phyloP scores from a whole-genome alignment of 2,329 filamentous ascomycete species.

The Fusarium subtropicale region DNA sequence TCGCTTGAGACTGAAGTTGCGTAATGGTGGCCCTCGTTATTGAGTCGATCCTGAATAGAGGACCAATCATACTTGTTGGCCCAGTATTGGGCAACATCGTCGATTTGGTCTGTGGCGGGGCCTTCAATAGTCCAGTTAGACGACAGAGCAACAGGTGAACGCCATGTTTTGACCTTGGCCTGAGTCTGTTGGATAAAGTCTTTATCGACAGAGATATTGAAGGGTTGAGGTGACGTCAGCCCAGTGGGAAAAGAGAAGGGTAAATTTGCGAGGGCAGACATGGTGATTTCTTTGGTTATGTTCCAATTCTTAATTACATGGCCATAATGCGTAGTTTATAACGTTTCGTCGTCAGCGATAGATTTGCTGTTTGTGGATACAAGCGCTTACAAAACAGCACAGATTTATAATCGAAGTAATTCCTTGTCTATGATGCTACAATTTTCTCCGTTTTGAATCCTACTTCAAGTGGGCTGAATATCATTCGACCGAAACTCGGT shows the following conservation, averaged over 20 bases:
- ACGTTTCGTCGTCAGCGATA: neutral
- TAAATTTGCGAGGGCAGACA: neutral
- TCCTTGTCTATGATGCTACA: neutral
- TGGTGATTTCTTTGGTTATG: neutral
- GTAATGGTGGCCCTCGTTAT: neutral
- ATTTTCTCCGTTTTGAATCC: neutral
- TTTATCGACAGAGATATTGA: neutral
- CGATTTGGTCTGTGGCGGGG: neutral
- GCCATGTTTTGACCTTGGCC: neutral
- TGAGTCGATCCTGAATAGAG: neutral
- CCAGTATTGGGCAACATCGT: conserved; percentile 4
- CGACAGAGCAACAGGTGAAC: neutral
- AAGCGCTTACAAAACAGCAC: neutral
- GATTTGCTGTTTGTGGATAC: neutral
- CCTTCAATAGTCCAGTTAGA: conserved; percentile 9
- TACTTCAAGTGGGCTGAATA: neutral
- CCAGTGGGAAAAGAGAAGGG: neutral
- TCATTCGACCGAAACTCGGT: neutral
- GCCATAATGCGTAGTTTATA: neutral
- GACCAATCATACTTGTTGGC: neutral
- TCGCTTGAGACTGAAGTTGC: neutral
- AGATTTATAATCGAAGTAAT: neutral
- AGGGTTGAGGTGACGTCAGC: neutral
- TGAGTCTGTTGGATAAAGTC: neutral
- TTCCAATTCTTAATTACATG: neutral